Conservation (phyloP, 768 basidiomycete genomes). For the Auriscalpium orientale region DNA sequence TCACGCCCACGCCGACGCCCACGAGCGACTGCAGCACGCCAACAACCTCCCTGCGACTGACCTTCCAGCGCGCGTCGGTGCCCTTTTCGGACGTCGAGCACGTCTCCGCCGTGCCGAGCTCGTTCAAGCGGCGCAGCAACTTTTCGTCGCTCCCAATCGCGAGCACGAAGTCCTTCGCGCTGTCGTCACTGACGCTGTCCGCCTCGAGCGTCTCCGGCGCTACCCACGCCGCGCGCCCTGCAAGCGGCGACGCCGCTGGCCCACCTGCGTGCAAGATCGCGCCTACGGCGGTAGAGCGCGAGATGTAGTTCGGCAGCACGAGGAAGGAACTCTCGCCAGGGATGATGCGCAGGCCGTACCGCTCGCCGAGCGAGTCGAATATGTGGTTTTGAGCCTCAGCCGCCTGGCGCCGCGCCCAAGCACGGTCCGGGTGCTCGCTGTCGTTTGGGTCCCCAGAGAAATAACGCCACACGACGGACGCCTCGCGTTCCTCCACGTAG, state of each 20-base stretch:
- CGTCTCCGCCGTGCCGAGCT: constrained; percentile 64
- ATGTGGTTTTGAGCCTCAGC: constrained; percentile 91
- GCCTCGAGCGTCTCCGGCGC: constrained; percentile 30
- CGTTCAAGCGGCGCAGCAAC: constrained; percentile 65
- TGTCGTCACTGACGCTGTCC: constrained; percentile 31
- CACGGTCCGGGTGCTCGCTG: constrained; percentile 40
- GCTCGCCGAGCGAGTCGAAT: constrained; percentile 79
- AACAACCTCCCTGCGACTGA: constrained; percentile 31
- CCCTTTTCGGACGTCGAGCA: constrained; percentile 61
- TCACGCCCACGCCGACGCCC: not conserved
- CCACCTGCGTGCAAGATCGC: constrained; percentile 67
- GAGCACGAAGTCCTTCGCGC: constrained; percentile 43
- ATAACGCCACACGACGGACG: constrained; percentile 81
- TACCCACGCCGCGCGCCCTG: constrained; percentile 33
- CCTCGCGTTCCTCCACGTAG: constrained; percentile 76
- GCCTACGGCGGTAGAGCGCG: constrained; percentile 75
- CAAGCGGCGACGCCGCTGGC: constrained; percentile 32
- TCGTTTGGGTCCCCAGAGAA: constrained; percentile 47
- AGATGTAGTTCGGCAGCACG: constrained; percentile 75
- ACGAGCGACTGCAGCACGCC: constrained; percentile 29
- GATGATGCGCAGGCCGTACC: constrained; percentile 77
- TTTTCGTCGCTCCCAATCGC: constrained; percentile 74
- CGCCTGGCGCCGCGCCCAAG: constrained; percentile 82
- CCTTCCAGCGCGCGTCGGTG: constrained; percentile 73
- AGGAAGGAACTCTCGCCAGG: constrained; percentile 76